Percentiles rank a stretch among this genome's conserved stretches.
Conservation (phyloP, 371 early-diverging fungal species). For the Mortierella sp. region DNA sequence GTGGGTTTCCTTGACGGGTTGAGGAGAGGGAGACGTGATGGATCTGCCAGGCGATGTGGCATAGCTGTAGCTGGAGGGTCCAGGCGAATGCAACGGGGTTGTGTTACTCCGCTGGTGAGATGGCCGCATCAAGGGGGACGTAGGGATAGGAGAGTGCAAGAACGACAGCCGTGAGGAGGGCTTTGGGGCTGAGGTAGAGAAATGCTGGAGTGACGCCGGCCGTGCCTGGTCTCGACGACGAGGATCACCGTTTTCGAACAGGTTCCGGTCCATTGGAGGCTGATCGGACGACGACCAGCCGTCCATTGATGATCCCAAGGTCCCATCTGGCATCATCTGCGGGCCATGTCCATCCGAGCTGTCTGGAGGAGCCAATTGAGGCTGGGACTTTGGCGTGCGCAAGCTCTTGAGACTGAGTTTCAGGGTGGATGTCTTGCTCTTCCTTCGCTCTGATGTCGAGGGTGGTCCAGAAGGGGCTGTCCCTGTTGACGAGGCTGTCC, state of each 20-base stretch:
- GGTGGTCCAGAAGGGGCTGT: constrained; percentile 3
- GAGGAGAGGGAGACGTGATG: constrained; percentile 41
- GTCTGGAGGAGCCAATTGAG: background rate
- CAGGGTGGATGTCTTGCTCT: constrained; percentile 18
- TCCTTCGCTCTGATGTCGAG: constrained; percentile 1
- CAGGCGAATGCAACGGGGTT: constrained; percentile 19
- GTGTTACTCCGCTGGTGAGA: constrained; percentile 28
- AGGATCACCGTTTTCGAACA: constrained; percentile 12
- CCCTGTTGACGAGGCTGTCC: constrained; percentile 19
- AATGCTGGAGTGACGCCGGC: background rate
- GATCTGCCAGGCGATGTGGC: constrained; percentile 38
- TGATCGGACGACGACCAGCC: constrained; percentile 30
- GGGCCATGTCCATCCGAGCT: constrained; percentile 1
- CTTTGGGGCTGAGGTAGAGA: constrained; percentile 31
- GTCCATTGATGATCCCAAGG: constrained; percentile 17
- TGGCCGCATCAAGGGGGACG: constrained; percentile 20
- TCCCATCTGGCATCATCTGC: constrained; percentile 4
- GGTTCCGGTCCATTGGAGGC: constrained; percentile 10
- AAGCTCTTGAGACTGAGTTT: constrained; percentile 38
- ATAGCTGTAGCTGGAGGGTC: constrained; percentile 2
- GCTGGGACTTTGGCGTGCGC: constrained; percentile 23
- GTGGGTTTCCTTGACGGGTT: constrained; percentile 79
- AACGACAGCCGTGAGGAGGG: constrained; percentile 25
- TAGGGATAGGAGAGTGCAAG: constrained; percentile 20
- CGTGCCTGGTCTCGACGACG: constrained; percentile 11